Percentiles rank a stretch among this genome's conserved stretches.
Conservation (phyloP, 768 basidiomycete genomes). For the Termitomyces sp. region DNA sequence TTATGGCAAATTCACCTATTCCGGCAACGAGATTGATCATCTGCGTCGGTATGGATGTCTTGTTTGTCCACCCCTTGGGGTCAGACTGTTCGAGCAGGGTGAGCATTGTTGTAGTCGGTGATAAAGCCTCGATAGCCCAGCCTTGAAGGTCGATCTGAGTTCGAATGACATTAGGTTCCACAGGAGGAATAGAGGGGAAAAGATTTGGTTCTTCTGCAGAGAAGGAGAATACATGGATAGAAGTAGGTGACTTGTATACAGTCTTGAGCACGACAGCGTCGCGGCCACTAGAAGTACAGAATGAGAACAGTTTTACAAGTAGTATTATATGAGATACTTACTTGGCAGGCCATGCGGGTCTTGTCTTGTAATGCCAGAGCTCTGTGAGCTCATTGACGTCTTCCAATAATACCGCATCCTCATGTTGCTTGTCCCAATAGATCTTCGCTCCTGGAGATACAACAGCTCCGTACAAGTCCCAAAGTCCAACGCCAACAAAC, state of each 20-base stretch:
- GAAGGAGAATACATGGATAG: conserved; percentile 93
- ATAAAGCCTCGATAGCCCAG: conserved; percentile 94
- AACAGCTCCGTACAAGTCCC: conserved; percentile 90
- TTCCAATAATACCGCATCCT: conserved; percentile 80
- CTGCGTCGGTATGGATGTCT: conserved; percentile 87
- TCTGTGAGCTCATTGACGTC: conserved; percentile 89
- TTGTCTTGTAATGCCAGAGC: conserved; percentile 89
- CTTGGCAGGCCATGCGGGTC: conserved; percentile 92
- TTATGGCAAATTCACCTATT: conserved; percentile 93
- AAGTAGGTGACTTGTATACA: conserved; percentile 93
- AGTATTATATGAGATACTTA: conserved; percentile 33
- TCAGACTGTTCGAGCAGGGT: conserved; percentile 96
- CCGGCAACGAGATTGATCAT: conserved; percentile 89
- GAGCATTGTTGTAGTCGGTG: conserved; percentile 90
- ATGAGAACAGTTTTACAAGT: conserved; percentile 4
- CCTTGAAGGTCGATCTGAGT: conserved; percentile 98
- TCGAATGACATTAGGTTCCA: conserved; percentile 76
- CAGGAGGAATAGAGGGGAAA: conserved; percentile 66
- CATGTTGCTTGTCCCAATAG: conserved; percentile 88
- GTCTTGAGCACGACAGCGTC: conserved; percentile 91
- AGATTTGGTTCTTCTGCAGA: conserved; percentile 87
- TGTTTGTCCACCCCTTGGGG: conserved; percentile 96
- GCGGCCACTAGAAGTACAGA: conserved; percentile 54
- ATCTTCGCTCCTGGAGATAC: conserved; percentile 78
- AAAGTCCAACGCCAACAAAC: conserved; percentile 91